These are phyloP conservation scores for Testicularia cyperi DNA, from an alignment of 1,284 basidiomycete genomes.

Conservation along the genomic window DNA sequence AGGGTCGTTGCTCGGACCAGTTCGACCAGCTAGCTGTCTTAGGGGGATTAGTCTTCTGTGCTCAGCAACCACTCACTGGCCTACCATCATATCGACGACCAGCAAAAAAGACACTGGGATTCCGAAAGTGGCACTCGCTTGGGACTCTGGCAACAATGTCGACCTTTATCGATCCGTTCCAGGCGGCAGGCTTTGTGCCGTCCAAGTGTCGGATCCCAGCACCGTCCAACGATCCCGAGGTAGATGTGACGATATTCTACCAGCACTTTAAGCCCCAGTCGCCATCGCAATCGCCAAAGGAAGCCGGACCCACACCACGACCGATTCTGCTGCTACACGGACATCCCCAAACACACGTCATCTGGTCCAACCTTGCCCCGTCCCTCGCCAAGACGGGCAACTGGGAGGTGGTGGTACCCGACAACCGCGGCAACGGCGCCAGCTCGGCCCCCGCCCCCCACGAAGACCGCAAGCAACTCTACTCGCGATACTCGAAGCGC, in stretches of 20 bases:
- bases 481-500: slow-evolving; percentile 57
- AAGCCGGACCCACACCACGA: no score
- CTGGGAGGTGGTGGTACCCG: slow-evolving; percentile 59
- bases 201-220: background rate
- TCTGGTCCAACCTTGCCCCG: slow-evolving; percentile 58
- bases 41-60: no score
- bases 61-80: no score
- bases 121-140: no score
- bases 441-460: slow-evolving; percentile 37
- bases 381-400: slow-evolving; percentile 44
- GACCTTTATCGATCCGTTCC: slow-evolving; percentile 9
- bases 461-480: slow-evolving; percentile 1
- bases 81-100: no score
- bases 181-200: slow-evolving; percentile 4
- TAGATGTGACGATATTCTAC: slow-evolving; percentile 19
- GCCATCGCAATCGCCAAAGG: no score
- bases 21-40: no score
- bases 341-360: slow-evolving; percentile 60
- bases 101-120: no score
- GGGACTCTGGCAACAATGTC: slow-evolving; percentile 3
- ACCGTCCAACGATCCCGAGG: slow-evolving; percentile 8
- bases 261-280: slow-evolving; percentile 10
- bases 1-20: no score
- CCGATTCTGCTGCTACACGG: slow-evolving; percentile 60
- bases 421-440: slow-evolving; percentile 58